Conservation (phyloP, 202 grass and related monocot genomes). For the Tripidium arundinaceum region DNA sequence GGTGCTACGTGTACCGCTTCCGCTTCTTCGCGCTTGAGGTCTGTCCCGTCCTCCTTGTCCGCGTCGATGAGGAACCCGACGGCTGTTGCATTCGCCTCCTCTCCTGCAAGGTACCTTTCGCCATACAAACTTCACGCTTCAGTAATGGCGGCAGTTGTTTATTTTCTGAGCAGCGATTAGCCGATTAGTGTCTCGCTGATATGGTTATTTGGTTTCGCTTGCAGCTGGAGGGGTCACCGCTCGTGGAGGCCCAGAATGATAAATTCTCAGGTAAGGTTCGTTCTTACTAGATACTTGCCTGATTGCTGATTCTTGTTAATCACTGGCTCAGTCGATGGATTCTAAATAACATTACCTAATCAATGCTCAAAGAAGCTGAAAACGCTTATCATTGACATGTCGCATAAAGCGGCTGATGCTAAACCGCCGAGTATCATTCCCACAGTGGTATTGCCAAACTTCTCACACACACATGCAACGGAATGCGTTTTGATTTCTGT, state of each 20-base stretch:
- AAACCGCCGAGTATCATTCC: neutral
- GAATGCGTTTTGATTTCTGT: neutral
- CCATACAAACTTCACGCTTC: neutral
- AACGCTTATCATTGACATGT: neutral
- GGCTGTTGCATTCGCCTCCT: slow-evolving; percentile 84
- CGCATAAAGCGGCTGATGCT: neutral
- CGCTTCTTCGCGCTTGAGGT: slow-evolving; percentile 95
- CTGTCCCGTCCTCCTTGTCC: slow-evolving; percentile 92
- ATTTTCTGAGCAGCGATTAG: slow-evolving; percentile 4
- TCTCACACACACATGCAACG: neutral
- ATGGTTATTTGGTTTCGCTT: neutral
- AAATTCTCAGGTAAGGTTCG: slow-evolving; percentile 70
- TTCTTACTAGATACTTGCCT: neutral
- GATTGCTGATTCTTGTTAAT: neutral
- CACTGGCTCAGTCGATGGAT: neutral
- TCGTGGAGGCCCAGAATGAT: slow-evolving; percentile 92
- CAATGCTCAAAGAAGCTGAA: neutral
- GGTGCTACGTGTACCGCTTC: slow-evolving; percentile 90
- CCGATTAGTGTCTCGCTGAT: neutral
- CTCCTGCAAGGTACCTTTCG: slow-evolving; percentile 63
- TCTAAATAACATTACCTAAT: neutral
- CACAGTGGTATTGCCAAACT: neutral
- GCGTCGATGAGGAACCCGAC: slow-evolving; percentile 75
- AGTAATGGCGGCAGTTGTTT: neutral
- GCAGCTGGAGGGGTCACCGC: slow-evolving; percentile 81